These are phyloP conservation scores for Lumnitzera littorea DNA, from an alignment of 345 rosid genomes.

Conservation along the genomic window DNA sequence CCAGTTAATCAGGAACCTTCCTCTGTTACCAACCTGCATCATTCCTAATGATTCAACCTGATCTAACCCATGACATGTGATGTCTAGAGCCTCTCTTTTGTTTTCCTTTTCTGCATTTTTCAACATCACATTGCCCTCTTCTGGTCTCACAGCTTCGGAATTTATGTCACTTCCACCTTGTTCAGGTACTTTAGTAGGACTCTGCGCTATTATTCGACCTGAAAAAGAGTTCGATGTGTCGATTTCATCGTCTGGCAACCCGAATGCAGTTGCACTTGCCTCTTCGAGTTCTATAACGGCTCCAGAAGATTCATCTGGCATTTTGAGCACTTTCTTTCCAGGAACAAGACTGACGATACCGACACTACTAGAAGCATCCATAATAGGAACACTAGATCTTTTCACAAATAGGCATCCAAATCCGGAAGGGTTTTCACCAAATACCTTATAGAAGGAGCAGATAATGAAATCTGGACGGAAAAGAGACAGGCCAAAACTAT, in stretches of 20 bases:
- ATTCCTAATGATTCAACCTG: slow-evolving; percentile 71
- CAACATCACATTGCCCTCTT: neutral
- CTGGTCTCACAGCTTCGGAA: neutral
- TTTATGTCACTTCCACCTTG: slow-evolving; percentile 11
- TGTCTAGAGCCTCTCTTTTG: slow-evolving; percentile 14
- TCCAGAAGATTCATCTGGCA: slow-evolving; percentile 29
- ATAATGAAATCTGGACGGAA: slow-evolving; percentile 78
- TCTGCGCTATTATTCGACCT: slow-evolving; percentile 27
- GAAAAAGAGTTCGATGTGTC: slow-evolving; percentile 35
- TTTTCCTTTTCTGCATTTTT: neutral
- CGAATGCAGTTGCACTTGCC: slow-evolving; percentile 8
- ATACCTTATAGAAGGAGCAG: slow-evolving; percentile 85
- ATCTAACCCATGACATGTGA: slow-evolving; percentile 57
- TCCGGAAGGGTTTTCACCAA: slow-evolving; percentile 91
- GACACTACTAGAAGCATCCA: slow-evolving; percentile 42
- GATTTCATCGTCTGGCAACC: slow-evolving; percentile 15
- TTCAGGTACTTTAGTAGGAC: slow-evolving; percentile 3
- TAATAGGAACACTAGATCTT: slow-evolving; percentile 48
- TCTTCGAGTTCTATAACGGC: slow-evolving; percentile 19
- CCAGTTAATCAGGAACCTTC: slow-evolving; percentile 89
- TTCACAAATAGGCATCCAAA: slow-evolving; percentile 91
- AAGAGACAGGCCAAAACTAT: slow-evolving; percentile 84
- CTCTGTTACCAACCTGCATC: slow-evolving; percentile 51
- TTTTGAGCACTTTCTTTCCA: slow-evolving; percentile 24
- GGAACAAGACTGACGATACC: slow-evolving; percentile 76